These are phyloP conservation scores for Irpex sp. DNA, from an alignment of 1,284 basidiomycete genomes.

Conservation along the genomic window DNA sequence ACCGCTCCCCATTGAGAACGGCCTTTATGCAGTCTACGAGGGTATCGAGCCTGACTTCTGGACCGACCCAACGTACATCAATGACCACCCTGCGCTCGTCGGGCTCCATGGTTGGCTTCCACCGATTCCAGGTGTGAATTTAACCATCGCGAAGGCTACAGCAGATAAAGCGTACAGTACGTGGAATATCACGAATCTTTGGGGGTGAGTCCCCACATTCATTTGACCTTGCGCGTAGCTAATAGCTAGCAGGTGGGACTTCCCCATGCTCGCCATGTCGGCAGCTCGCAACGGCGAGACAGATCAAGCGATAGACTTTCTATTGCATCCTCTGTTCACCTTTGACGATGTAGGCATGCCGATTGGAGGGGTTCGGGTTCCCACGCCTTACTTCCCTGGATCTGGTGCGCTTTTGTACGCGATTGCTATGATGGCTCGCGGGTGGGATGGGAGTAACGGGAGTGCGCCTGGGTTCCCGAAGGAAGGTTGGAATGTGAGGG, in stretches of 20 bases:
- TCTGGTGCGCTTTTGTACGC: constrained; percentile 49
- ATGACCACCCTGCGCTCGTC: constrained; percentile 56
- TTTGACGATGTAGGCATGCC: constrained; percentile 64
- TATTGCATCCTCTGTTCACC: constrained; percentile 48
- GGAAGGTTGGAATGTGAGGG: constrained; percentile 41
- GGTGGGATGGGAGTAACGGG: constrained; percentile 47
- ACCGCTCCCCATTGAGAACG: constrained; percentile 44
- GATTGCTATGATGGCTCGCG: constrained; percentile 53
- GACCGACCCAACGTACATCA: constrained; percentile 45
- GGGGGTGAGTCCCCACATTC: constrained; percentile 39
- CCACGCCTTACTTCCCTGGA: constrained; percentile 61
- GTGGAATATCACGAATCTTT: constrained; percentile 55
- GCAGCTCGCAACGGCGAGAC: constrained; percentile 50
- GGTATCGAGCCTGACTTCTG: constrained; percentile 51
- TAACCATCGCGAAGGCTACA: constrained; percentile 43
- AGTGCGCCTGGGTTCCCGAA: constrained; percentile 46
- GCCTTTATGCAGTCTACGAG: constrained; percentile 53
- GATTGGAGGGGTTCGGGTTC: constrained; percentile 51
- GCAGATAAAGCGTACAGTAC: constrained; percentile 49
- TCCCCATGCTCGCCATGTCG: constrained; percentile 60
- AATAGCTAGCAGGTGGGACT: constrained; percentile 46
- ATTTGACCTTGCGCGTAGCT: too few species aligned
- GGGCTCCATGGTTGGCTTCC: constrained; percentile 60
- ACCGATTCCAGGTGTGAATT: constrained; percentile 41
- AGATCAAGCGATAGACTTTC: constrained; percentile 50